Base-by-base conservation (phyloP, 1,284 basidiomycete genomes). In the Lentinus polychrous region DNA sequence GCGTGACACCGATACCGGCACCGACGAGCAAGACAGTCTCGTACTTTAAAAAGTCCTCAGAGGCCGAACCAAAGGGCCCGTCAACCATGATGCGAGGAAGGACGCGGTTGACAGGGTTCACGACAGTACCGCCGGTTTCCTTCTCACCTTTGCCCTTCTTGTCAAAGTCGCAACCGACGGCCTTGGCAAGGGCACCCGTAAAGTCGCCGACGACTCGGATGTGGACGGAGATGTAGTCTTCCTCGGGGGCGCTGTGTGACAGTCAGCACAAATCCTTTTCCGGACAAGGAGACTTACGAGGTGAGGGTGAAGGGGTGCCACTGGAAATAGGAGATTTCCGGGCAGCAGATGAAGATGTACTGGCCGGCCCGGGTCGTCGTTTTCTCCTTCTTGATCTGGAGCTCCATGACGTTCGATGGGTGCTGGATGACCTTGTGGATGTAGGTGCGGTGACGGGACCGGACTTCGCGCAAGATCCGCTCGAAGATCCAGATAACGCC, bases 281-380 rank as follows among this genome's bases (percentile, higher is more conserved):
- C 32, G 15, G 1, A 20, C n/a, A 34, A 8, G 17, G 15, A 42
- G n/a, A 61, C 68, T 34, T 51, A 75, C 76, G 82, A 86, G 20
- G 89, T 94, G 54, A 94, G 78, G 14, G 91, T 94, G 74, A 94
- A 94, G 18, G 91, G 91, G 63, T 94, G 91, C 87, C 91, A 95
- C 62, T 94, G 91, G 76, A 87, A 94, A 72, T 91, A 93, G 8
- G 86, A 91, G 34, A 94, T 73, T 64, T 90, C 88, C 6, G 92
- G 92, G 68, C 89, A 88, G 52, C 70, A 81, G 43, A 94, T 65
- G 73, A 93, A 93, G 63, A 94, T 90, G 66, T 94, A 94, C 65
- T 93, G 86, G 15, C 91, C 91, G 1, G 91, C 89, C 17, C 82
- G 76, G 24, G 78, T 81, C 1, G 70, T 83, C 0, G 81, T 90